A percentile compares a stretch with the other conserved stretches of the same genome.
phyloP scores from a whole-genome alignment of 306 rosid genomes.

The Fragaria vesca region DNA sequence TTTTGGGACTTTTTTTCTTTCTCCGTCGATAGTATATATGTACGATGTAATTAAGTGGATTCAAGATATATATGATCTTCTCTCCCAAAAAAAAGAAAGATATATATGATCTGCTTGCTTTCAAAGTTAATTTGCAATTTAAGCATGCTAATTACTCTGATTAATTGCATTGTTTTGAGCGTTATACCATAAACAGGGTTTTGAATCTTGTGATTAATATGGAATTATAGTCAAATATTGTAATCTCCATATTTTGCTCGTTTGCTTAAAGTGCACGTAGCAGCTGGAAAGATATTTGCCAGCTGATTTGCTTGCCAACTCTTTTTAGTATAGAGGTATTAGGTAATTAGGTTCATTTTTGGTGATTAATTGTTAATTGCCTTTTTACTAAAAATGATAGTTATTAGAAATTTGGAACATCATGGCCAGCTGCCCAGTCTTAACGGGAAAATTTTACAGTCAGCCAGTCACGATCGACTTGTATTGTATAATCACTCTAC shows the following conservation, averaged over 20 bases:
- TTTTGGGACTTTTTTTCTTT: neutral
- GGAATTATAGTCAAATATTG: neutral
- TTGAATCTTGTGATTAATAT: neutral
- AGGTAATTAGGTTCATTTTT: neutral
- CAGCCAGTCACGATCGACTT: neutral
- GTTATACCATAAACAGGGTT: neutral
- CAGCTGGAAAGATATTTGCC: slow-evolving; percentile 37
- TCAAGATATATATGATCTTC: neutral
- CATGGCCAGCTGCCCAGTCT: neutral
- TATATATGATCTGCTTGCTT: neutral
- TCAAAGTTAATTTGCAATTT: neutral
- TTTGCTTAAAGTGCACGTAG: slow-evolving; percentile 6
- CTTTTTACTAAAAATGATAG: neutral
- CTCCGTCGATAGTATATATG: neutral
- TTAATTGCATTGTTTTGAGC: neutral
- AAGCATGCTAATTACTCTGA: neutral
- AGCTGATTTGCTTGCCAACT: slow-evolving; percentile 1
- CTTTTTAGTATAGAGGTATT: neutral
- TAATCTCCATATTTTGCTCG: neutral
- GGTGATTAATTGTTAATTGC: neutral
- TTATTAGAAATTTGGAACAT: neutral
- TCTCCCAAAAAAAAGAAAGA: too few relatives aligned
- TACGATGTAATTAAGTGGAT: neutral
- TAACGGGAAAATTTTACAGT: neutral
- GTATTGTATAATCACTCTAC: neutral